These are phyloP conservation scores for Mycosarcoma mackinlayi DNA, from an alignment of 1,284 basidiomycete genomes.

Conservation along the genomic window DNA sequence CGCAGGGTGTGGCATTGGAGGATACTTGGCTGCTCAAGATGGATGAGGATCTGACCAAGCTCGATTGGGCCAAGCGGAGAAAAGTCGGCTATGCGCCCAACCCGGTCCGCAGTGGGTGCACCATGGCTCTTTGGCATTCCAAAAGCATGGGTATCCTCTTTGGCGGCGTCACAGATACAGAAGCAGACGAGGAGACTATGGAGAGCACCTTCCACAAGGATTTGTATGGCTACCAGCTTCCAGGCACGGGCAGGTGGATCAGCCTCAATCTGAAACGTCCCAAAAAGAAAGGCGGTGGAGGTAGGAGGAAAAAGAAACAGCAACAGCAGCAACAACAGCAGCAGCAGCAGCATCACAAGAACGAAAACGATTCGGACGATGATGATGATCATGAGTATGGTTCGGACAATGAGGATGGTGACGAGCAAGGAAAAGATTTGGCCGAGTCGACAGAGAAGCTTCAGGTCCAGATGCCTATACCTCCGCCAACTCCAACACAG, in stretches of 20 bases:
- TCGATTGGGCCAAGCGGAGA: conserved; percentile 86
- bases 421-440: conserved; percentile 31
- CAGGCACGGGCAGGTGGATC: conserved; percentile 83
- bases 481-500: conserved; percentile 29
- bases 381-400: conserved; percentile 44
- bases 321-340: conserved; percentile 44
- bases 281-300: conserved; percentile 72
- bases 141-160: conserved; percentile 81
- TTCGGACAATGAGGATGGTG: conserved; percentile 38
- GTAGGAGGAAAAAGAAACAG: conserved; percentile 72
- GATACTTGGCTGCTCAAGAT: conserved; percentile 89
- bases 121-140: conserved; percentile 82
- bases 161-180: conserved; percentile 90
- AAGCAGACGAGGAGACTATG: conserved; percentile 84
- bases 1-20: conserved; percentile 86
- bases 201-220: conserved; percentile 71
- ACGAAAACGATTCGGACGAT: conserved; percentile 40
- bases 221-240: conserved; percentile 77
- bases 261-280: conserved; percentile 76
- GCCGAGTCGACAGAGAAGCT: conserved; percentile 26
- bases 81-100: conserved; percentile 75
- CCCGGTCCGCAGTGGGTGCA: conserved; percentile 76
- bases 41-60: conserved; percentile 68
- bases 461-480: conserved; percentile 24
- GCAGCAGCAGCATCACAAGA: conserved; percentile 29